Conservation (phyloP, 495 filamentous ascomycete species). For the Antarctomyces pellizariae region DNA sequence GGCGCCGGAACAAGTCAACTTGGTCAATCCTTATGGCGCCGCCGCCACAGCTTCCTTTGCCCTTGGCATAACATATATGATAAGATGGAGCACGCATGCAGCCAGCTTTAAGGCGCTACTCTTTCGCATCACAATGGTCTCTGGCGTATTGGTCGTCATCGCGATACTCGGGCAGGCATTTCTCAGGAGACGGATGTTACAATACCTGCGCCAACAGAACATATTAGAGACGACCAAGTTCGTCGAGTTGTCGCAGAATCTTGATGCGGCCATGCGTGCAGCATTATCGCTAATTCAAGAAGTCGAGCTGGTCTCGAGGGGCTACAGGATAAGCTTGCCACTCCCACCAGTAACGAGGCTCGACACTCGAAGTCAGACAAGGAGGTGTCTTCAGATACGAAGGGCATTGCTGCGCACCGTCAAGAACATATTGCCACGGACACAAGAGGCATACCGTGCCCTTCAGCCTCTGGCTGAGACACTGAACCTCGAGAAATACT, state of each 20-base stretch:
- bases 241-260: conserved; percentile 53
- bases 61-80: conserved; percentile 47
- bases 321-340: conserved; percentile 75
- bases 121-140: too few species aligned
- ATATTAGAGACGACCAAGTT: conserved; percentile 50
- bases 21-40: conserved; percentile 16
- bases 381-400: conserved; percentile 59
- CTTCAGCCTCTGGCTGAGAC: conserved; percentile 53
- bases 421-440: conserved; percentile 40
- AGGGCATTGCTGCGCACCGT: conserved; percentile 45
- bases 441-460: conserved; percentile 37
- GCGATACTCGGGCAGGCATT: conserved; percentile 42
- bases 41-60: conserved; percentile 27
- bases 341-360: conserved; percentile 65
- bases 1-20: conserved; percentile 10
- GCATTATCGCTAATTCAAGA: conserved; percentile 81
- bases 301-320: conserved; percentile 83
- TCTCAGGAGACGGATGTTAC: conserved; percentile 60
- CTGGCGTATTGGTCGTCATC: conserved; percentile 35
- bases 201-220: conserved; percentile 56
- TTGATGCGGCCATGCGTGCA: conserved; percentile 58
- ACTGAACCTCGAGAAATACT: conserved; percentile 66
- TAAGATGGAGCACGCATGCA: conserved; percentile 37
- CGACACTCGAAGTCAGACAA: conserved; percentile 52
- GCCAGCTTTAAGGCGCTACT: conserved; percentile 24